Base-by-base conservation (phyloP, 306 rosid species). In the Rosa chinensis region DNA sequence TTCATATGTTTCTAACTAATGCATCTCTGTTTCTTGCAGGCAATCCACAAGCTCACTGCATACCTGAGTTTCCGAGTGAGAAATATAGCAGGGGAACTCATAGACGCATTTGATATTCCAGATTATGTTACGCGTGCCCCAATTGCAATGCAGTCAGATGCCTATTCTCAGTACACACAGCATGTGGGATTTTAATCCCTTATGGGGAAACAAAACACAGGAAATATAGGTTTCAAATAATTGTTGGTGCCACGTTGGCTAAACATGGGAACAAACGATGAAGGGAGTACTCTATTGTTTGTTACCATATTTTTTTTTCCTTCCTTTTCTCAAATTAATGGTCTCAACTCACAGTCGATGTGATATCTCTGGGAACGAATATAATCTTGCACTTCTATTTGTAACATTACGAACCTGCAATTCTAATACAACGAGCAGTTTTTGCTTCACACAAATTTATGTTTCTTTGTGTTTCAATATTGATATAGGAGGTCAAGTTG, bases 51-150 rank as follows among this genome's bases (percentile, higher is more conserved):
- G 76, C 93, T 92, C 45, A 2, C 94, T 4, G 93, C 88, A 16
- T 91, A 95, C 85, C 88, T 95, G 70, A 85, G 99, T 84, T 95
- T 95, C 85, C 95, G 87, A 86, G 98, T 95, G 87, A 89, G 88
- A 83, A 92, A 91, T 84, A 85, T 92, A 79, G 97, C 99, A 12
- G 84, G 78, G 80, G 98, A 95, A 82, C 94, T 95, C 6, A 84
- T 92, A 6, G 91, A 92, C 64, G 89, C 98, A 62, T 95, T 95
- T 83, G 99, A 92, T 86, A 88, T 92, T 80, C 96, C 99, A 1
- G 94, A 90, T 81, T 58, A 89, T 44, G 97, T 90, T 48, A 91
- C 91, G 37, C 79, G 97, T 16, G 99, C 99, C 14, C 99, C 99
- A 43, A 95, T 95, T 75, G 99, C 93, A 53, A 89, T 86, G 94